Evolutionary conservation across 2,329 filamentous ascomycete species (phyloP), one percentile per base, ranked within the genome.

Genomic region (Diplodia intermedia): DNA sequence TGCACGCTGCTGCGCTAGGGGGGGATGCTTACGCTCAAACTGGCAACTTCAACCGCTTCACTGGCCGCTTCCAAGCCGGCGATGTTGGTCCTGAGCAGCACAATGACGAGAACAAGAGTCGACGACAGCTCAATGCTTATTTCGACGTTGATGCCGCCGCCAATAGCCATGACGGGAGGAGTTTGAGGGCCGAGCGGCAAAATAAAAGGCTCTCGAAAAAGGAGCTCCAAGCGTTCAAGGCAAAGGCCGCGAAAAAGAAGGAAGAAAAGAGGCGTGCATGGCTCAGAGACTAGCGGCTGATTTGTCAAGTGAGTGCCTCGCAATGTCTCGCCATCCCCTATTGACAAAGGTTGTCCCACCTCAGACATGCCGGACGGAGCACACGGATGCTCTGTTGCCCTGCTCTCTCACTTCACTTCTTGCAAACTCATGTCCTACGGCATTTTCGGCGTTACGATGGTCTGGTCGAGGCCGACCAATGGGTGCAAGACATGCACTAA

Each of bases 61-160:
- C 92, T 0, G 94, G 94, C 54, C 86, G 89, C 71, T 97, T 92
- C 82, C 94, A 97, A 80, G 82, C 85, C 20, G 82, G 82, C 2
- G 86, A 88, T 12, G 82, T 89, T 71, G 89, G 86, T 3, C 88
- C 92, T 1, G 92, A 95, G 65, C 87, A 89, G 63, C 91, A 94
- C 82, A 91, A 89, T 72, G 93, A 97, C 75, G 93, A 96, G 76
- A 91, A 92, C 76, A 97, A 97, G 84, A 90, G 90, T 69, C 86
- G 85, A 63, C 86, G 95, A 54, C 95, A 98, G 82, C 91, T 98
- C 91, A 91, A 92, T 76, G 92, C 93, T 50, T 98, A 90, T 81
- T 99, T 98, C 78, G 94, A 99, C 77, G 94, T 97, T 53, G 94
- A 98, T 78, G 92, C 93, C 4, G 94, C 93, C 3, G 94, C 94